Base-by-base conservation (phyloP, 805 yeast species). In the Starmerella kuoi region DNA sequence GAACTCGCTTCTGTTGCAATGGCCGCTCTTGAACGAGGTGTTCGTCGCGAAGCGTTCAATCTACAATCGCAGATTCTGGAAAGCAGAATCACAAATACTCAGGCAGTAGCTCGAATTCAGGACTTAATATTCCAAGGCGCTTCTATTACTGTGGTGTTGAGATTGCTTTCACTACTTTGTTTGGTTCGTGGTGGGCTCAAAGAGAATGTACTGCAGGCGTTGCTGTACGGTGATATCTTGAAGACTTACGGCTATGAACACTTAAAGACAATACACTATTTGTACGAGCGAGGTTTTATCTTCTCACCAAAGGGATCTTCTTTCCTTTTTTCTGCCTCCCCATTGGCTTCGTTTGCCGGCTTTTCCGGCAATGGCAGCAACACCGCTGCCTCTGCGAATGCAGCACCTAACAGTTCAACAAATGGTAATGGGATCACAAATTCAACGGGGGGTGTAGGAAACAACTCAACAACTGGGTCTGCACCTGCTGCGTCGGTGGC, bases 181-280 rank as follows among this genome's bases (percentile, higher is more conserved):
- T 60, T 79, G 4, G 70, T 76, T 11, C 73, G 77, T 46, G 74
- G 73, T 39, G 95, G 96, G 0, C 58, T 87, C 15, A 72, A 68
- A 42, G 93, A 84, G 48, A 74, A 70, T 3, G 51, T 54, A 4
- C 55, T 87, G 15, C 70, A 73, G 38, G 15, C 47, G 7, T 31
- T 46, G 20, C 40, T 50, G n/a, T 42, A 44, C 27, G 65, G 63
- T 12, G 80, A 74, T 44, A 57, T 84, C 2, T 57, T 76, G 3
- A 76, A 74, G 40, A 68, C 73, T 32, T 84, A 72, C 57, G 96
- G 96, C 0, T 64, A 77, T 39, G 59, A 67, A 37, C 66, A 72
- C 34, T 53, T 74, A 1, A 49, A 68, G 3, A 53, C 69, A 1
- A 54, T 83, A 19, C 72, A 72, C 30, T 64, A 66, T 20, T 61